Conservation (phyloP, 768 basidiomycete genomes). For the Lentinula boryana region DNA sequence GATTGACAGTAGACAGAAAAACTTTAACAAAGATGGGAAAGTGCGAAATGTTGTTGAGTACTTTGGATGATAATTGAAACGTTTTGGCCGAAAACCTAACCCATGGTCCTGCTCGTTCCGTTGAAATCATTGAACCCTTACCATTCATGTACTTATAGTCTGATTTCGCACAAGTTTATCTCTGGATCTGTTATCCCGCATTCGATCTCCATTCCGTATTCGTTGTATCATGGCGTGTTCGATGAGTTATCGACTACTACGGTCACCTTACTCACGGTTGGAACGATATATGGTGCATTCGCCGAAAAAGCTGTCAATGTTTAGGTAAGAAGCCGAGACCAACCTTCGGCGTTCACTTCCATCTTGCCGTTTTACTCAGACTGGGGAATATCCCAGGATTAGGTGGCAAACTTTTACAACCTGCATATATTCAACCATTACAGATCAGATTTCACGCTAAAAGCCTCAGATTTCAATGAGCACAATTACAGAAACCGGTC, state of each 20-base stretch:
- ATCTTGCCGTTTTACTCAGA: neutral
- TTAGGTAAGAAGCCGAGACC: neutral
- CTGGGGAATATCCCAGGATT: neutral
- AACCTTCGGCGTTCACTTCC: neutral
- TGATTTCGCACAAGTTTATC: neutral
- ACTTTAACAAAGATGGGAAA: constrained; percentile 13
- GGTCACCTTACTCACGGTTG: neutral
- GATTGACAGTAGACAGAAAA: constrained; percentile 31
- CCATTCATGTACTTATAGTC: neutral
- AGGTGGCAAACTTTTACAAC: neutral
- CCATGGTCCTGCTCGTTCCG: neutral
- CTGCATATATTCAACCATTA: neutral
- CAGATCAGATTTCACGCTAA: neutral
- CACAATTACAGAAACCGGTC: neutral
- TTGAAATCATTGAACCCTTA: neutral
- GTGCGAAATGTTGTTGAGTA: constrained; percentile 38
- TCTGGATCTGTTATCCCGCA: neutral
- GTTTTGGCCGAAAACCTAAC: neutral
- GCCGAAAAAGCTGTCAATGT: neutral
- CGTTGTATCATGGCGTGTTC: neutral
- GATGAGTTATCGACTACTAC: neutral
- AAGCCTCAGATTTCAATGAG: constrained; percentile 1
- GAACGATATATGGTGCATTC: neutral
- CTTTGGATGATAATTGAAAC: constrained; percentile 26
- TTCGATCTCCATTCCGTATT: neutral